A percentile compares a stretch with the other conserved stretches of the same genome.
Evolutionary conservation across 2,329 filamentous ascomycete genomes (phyloP).

Genomic region (Verruconis gallopava): DNA sequence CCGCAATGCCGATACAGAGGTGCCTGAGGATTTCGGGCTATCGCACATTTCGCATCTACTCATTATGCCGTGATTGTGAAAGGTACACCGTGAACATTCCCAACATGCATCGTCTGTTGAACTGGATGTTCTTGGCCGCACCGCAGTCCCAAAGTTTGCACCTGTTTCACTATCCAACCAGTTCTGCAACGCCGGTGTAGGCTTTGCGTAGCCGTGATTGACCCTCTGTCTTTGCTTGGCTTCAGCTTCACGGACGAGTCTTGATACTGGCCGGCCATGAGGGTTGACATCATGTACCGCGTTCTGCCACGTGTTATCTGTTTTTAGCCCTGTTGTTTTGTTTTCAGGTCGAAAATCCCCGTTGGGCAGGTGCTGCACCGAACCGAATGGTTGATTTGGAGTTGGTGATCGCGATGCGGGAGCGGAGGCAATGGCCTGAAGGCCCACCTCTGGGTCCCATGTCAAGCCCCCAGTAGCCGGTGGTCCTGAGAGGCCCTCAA

Average conservation of each 20-base stretch:
- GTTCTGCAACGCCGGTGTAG: constrained; percentile 12
- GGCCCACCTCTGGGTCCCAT: constrained; percentile 15
- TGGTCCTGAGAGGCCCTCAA: constrained; percentile 27
- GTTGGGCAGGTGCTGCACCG: too few species aligned
- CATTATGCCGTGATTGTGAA: constrained; percentile 46
- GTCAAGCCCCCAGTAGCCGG: constrained; percentile 24
- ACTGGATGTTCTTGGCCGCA: neutral
- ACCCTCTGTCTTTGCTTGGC: constrained; percentile 9
- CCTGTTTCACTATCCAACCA: constrained; percentile 18
- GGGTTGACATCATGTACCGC: constrained; percentile 12
- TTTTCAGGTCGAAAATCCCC: too few species aligned
- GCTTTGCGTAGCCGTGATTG: constrained; percentile 11
- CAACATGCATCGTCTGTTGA: constrained; percentile 25
- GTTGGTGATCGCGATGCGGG: constrained; percentile 15
- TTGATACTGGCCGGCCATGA: constrained; percentile 21
- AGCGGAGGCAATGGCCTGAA: constrained; percentile 15
- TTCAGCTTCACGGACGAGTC: constrained; percentile 18
- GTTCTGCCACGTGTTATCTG: constrained; percentile 6
- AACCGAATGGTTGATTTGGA: too few species aligned
- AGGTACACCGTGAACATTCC: constrained; percentile 49
- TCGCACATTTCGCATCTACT: constrained; percentile 49
- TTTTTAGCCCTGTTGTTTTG: neutral
- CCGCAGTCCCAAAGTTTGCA: neutral
- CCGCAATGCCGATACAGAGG: too few species aligned
- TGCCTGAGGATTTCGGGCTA: constrained; percentile 17